Conservation (phyloP, 139 green algal species). For the Chlorella sp. region DNA sequence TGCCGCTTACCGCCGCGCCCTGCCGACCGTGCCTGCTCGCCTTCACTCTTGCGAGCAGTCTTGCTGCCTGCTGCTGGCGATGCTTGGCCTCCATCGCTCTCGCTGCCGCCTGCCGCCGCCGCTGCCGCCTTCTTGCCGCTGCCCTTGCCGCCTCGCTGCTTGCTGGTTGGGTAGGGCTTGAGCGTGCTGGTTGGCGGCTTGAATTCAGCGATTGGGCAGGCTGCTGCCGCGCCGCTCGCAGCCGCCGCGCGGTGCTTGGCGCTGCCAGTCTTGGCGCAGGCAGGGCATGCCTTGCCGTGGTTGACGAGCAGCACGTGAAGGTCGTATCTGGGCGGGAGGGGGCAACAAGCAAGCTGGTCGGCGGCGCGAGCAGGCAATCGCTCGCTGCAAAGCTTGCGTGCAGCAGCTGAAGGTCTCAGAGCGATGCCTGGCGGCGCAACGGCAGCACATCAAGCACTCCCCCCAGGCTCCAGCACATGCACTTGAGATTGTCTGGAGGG, state of each 20-base stretch:
- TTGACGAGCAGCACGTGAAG: constrained; percentile 83
- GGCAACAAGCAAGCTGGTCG: no score
- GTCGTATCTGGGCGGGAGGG: constrained; percentile 43
- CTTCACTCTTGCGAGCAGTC: neutral
- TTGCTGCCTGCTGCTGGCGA: neutral
- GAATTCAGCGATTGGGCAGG: constrained; percentile 25
- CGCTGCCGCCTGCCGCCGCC: neutral
- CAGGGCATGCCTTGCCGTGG: constrained; percentile 75
- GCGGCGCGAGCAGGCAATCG: no score
- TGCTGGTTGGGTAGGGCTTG: neutral
- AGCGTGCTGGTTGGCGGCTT: constrained; percentile 6
- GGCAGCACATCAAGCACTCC: no score
- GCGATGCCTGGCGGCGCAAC: no score
- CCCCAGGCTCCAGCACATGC: no score
- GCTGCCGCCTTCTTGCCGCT: neutral
- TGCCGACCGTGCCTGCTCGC: neutral
- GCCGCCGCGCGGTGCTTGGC: neutral
- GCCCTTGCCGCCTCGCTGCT: neutral
- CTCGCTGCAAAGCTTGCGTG: no score
- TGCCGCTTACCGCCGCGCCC: neutral
- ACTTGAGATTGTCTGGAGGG: constrained; percentile 49
- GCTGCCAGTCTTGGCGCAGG: constrained; percentile 32
- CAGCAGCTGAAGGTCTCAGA: no score
- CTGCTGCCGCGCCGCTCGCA: neutral
- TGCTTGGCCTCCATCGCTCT: no score